phyloP scores from a whole-genome alignment of 2,329 filamentous ascomycete genomes.

The Aspergillus udagawae region DNA sequence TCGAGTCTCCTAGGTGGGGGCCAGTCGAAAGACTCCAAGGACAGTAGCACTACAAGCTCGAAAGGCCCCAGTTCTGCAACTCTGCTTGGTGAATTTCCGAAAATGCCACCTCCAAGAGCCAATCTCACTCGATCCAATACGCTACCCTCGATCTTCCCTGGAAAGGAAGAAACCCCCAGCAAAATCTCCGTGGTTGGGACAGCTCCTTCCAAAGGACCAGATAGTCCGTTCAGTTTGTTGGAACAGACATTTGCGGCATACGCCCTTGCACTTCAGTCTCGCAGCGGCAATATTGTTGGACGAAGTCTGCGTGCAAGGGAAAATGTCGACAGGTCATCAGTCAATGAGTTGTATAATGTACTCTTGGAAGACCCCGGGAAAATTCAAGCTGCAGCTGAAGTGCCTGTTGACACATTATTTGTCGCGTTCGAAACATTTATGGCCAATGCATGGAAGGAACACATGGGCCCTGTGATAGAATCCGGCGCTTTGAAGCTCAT shows the following conservation, averaged over 20 bases:
- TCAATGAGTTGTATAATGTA: conserved; percentile 88
- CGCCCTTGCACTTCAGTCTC: conserved; percentile 73
- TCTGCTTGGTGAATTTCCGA: conserved; percentile 42
- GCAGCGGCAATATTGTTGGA: conserved; percentile 82
- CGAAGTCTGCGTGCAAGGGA: conserved; percentile 68
- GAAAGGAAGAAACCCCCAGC: conserved; percentile 36
- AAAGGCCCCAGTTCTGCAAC: conserved; percentile 35
- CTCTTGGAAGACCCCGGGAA: conserved; percentile 80
- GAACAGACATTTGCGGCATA: conserved; percentile 86
- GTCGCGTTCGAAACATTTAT: conserved; percentile 92
- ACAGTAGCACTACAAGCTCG: conserved; percentile 23
- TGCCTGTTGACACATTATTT: conserved; percentile 79
- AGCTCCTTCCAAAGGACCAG: conserved; percentile 45
- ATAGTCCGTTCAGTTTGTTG: conserved; percentile 66
- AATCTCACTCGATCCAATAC: conserved; percentile 41
- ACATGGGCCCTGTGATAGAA: conserved; percentile 80
- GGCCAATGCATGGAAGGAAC: conserved; percentile 79
- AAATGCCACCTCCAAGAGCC: conserved; percentile 36
- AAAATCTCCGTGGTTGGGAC: conserved; percentile 53
- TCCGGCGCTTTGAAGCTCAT: conserved; percentile 66
- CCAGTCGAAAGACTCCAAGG: conserved; percentile 28
- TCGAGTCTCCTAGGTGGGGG: conserved; percentile 72
- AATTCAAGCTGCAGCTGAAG: conserved; percentile 68
- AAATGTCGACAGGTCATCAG: conserved; percentile 68
- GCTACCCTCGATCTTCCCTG: conserved; percentile 43